Evolutionary conservation across 176 grass and related monocot genomes (phyloP), one percentile per base, ranked within the genome.

Genomic region (Hordeum marinum): DNA sequence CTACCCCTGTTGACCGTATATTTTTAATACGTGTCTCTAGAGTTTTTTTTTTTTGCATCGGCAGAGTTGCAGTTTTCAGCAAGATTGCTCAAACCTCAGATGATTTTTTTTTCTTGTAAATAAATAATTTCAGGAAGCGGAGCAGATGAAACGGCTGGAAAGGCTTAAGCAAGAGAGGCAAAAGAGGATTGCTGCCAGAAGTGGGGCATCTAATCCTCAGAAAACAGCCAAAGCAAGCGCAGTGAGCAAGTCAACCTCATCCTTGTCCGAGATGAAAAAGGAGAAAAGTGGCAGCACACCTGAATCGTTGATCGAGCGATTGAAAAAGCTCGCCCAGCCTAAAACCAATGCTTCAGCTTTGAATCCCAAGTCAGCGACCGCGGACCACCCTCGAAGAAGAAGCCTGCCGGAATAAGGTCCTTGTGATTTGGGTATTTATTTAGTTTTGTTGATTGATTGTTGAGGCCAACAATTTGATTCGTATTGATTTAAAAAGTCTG

Each of bases 161-260:
- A 93, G 86, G 71, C 89, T 99, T 80, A 99, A 94, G 91, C 73
- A 84, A 79, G 97, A 99, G 79, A 82, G 97, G 79, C 86, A 99
- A 92, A 96, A 99, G 84, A 92, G 94, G 85, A 99, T 99, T 20
- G 86, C 94, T 26, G 79, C 97, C 39, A 96, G 88, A 89, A 76
- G 78, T 23, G 69, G 68, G 7, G 52, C 52, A 59, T 80, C 85
- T 4, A 8, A 92, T 87, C 63, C 64, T 70, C 79, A 57, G 52
- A 57, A 57, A 57, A 57, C 52, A 21, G 18, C 57, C 9, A 83
- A 77, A 63, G 67, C 62, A 81, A 90, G 69, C 67, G 89, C 84
- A 35, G 78, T 94, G 54, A 96, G 88, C 83, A 92, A 88, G 88
- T 96, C 94, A 69, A 88, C 85, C 59, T 82, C 91, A 68, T 94